Evolutionary conservation across 75 land plant species (phyloP), one percentile per base, ranked within the genome.

Genomic region (Sequoiadendron giganteum): DNA sequence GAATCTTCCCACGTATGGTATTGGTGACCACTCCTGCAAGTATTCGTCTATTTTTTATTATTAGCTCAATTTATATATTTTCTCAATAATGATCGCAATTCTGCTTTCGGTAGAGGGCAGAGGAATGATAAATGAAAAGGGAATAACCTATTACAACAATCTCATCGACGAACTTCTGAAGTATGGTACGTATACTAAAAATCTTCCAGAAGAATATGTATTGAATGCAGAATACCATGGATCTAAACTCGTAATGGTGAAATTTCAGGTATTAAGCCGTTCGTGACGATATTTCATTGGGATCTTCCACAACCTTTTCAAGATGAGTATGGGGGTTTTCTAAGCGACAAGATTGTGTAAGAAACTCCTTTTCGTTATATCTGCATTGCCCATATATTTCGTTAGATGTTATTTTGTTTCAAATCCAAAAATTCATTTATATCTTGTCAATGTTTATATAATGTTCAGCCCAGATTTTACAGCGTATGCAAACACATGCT

Each of bases 401-500:
- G 21, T 61, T 19, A 61, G 25, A 61, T 5, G 14, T 42, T 9
- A 58, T 16, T 18, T 56, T 61, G 1, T 61, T 18, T 4, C 7
- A 61, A 19, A 21, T 5, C 1, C 1, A 72, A 30, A 61, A 21
- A 65, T 21, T 19, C 3, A 72, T 72, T 32, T 18, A 72, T 72
- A 3, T 3, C 9, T 3, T 72, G 34, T 7, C 30, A n/a, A 6
- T 72, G 75, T 32, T 81, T 8, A 7, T 86, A 15, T 79, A 5
- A n/a, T 36, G n/a, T 88, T 84, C 90, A 96, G 96, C 87, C 84
- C 93, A 21, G 93, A 94, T 42, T 96, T 93, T 86, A 86, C 87
- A n/a, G 86, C 45, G 1, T 96, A 85, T 86, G 96, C 95, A 28
- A 90, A 92, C 1, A 85, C 89, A 30, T 96, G 97, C 85, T 96